These are phyloP conservation scores for Aspergillus fischeri DNA, from an alignment of 2,329 filamentous ascomycete genomes.

Conservation along the genomic window DNA sequence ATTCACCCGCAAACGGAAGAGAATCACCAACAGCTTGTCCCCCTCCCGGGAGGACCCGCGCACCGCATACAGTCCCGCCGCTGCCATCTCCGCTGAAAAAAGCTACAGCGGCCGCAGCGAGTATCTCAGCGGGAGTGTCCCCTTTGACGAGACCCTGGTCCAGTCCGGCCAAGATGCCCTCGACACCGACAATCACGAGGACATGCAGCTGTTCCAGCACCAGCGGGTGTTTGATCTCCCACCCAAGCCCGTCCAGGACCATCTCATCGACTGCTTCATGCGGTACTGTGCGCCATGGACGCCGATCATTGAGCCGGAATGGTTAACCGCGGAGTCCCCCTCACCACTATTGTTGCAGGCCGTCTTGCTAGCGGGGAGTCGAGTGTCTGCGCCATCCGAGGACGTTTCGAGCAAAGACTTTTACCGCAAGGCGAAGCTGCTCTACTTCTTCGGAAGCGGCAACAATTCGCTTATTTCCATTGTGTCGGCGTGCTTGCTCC, in stretches of 20 bases:
- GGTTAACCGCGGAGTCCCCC: slow-evolving; percentile 32
- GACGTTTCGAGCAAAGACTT: slow-evolving; percentile 30
- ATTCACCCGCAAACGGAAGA: slow-evolving; percentile 27
- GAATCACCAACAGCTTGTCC: slow-evolving; percentile 34
- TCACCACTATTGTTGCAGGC: slow-evolving; percentile 30
- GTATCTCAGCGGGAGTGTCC: slow-evolving; percentile 22
- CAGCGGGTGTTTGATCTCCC: slow-evolving; percentile 23
- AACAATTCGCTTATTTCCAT: slow-evolving; percentile 39
- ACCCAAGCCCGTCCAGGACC: slow-evolving; percentile 27
- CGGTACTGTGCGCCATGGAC: slow-evolving; percentile 41
- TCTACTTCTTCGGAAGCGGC: slow-evolving; percentile 31
- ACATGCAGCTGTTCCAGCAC: slow-evolving; percentile 21
- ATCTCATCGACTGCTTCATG: slow-evolving; percentile 39
- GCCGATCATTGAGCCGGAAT: slow-evolving; percentile 39
- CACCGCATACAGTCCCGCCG: slow-evolving; percentile 17
- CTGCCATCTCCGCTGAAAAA: slow-evolving; percentile 19
- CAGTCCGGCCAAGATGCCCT: slow-evolving; percentile 22
- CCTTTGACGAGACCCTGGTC: slow-evolving; percentile 27
- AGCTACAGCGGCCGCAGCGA: slow-evolving; percentile 25
- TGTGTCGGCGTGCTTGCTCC: slow-evolving; percentile 36
- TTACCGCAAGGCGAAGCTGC: slow-evolving; percentile 29
- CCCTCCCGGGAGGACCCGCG: slow-evolving; percentile 21
- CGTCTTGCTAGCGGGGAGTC: slow-evolving; percentile 40
- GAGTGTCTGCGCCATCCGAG: slow-evolving; percentile 30
- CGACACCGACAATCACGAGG: slow-evolving; percentile 17